Conservation (phyloP, 1,139 yeast species). For the Debaryomyces coudertii region DNA sequence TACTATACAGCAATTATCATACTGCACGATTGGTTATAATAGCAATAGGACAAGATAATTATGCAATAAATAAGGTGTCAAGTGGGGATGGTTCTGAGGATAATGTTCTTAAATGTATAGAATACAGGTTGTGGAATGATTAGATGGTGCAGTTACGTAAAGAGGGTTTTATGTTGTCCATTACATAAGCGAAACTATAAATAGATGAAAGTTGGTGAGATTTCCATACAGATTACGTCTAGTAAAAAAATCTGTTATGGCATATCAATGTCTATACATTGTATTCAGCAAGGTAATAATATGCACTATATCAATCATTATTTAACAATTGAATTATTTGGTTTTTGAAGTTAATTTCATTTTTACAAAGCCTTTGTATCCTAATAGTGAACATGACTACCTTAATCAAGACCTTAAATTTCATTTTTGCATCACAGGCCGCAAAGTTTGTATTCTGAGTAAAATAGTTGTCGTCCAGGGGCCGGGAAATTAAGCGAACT, state of each 20-base stretch:
- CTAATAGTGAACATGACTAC: constrained; percentile 4
- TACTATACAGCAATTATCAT: background rate
- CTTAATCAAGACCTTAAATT: constrained; percentile 4
- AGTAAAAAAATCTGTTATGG: background rate
- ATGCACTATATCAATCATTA: background rate
- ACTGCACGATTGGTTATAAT: background rate
- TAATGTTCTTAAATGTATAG: background rate
- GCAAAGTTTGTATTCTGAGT: constrained; percentile 4
- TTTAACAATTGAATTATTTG: constrained; percentile 2
- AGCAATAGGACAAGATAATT: background rate
- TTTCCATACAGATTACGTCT: background rate
- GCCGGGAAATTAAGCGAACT: background rate
- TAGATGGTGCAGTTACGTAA: background rate
- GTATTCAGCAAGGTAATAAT: background rate
- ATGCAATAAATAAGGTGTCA: background rate
- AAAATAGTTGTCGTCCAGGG: background rate
- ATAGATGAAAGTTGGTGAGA: background rate
- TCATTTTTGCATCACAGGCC: constrained; percentile 3
- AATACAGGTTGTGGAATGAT: background rate
- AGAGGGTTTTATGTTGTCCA: background rate
- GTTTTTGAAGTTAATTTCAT: constrained; percentile 2
- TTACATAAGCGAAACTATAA: constrained; percentile 2
- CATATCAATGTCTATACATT: background rate
- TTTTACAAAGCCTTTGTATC: constrained; percentile 3
- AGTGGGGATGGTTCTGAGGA: background rate